Conservation (phyloP, 768 basidiomycete genomes). For the Phylloporus sp. region DNA sequence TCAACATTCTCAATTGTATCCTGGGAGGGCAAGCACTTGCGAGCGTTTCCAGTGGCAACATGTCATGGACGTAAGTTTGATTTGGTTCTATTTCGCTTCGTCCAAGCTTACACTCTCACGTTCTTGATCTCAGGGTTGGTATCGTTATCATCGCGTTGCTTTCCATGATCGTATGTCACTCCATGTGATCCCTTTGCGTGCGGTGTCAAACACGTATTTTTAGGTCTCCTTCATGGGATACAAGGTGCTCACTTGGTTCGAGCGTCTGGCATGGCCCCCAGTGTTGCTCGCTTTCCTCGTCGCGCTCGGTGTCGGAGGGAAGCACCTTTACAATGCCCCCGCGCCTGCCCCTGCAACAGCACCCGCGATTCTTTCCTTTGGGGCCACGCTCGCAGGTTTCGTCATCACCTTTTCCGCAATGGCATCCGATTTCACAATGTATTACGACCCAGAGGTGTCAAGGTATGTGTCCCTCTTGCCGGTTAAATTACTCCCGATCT, state of each 20-base stretch:
- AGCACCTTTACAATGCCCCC: conserved; percentile 51
- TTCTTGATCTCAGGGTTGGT: conserved; percentile 52
- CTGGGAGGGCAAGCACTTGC: conserved; percentile 66
- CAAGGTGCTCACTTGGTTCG: conserved; percentile 66
- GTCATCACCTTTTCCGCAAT: conserved; percentile 59
- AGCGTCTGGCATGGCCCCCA: conserved; percentile 73
- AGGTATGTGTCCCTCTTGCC: conserved; percentile 39
- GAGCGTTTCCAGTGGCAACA: conserved; percentile 45
- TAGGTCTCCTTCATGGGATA: conserved; percentile 67
- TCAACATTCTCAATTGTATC: conserved; percentile 63
- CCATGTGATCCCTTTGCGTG: neutral
- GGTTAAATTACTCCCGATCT: conserved; percentile 1
- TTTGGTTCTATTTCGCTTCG: conserved; percentile 3
- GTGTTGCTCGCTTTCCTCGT: conserved; percentile 71
- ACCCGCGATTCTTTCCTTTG: conserved; percentile 56
- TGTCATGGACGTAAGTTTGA: conserved; percentile 48
- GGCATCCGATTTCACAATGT: conserved; percentile 73
- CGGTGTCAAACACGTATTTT: neutral
- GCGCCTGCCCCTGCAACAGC: conserved; percentile 54
- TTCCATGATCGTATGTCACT: conserved; percentile 51
- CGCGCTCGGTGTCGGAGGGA: conserved; percentile 68
- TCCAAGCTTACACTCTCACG: neutral
- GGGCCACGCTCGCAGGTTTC: conserved; percentile 69
- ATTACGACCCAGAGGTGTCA: conserved; percentile 56
- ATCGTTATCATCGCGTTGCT: conserved; percentile 74